Percentiles rank a stretch among this genome's conserved stretches.
Conservation (phyloP, 2,329 filamentous ascomycete species). For the Penicillium sp. region DNA sequence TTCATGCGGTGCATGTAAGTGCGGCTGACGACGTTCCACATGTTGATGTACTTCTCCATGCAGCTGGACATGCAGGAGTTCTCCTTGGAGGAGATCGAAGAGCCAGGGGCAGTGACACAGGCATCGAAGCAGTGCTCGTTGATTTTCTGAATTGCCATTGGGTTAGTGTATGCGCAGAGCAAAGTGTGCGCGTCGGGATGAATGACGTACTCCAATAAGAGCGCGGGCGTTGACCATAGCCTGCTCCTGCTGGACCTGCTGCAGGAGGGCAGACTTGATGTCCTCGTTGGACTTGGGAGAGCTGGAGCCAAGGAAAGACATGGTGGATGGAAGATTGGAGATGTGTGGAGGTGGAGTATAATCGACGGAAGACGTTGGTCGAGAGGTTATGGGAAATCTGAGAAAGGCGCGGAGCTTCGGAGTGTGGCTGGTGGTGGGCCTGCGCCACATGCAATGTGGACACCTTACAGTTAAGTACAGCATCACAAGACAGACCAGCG, state of each 20-base stretch:
- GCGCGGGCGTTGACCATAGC: conserved; percentile 68
- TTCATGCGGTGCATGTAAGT: conserved; percentile 62
- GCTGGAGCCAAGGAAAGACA: conserved; percentile 45
- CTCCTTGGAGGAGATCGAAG: conserved; percentile 67
- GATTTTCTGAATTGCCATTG: conserved; percentile 62
- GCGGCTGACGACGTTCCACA: conserved; percentile 74
- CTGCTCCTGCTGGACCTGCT: conserved; percentile 65
- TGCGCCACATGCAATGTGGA: not conserved
- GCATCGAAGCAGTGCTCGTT: conserved; percentile 80
- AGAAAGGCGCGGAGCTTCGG: not conserved
- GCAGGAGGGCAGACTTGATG: conserved; percentile 59
- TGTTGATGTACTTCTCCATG: conserved; percentile 82
- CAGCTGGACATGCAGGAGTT: conserved; percentile 71
- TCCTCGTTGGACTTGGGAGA: conserved; percentile 34
- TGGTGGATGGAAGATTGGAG: conserved; percentile 21
- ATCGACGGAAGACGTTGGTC: not conserved
- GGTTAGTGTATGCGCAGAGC: not conserved
- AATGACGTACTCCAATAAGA: conserved; percentile 65
- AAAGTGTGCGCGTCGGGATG: not conserved
- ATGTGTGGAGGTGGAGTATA: not conserved
- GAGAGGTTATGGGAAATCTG: not conserved
- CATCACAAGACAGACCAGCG: not conserved
- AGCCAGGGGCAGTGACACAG: conserved; percentile 69
- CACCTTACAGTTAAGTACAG: conserved; percentile 2
- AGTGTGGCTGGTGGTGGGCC: conserved; percentile 1